Percentiles rank a stretch among this genome's conserved stretches.
Conservation (phyloP, 345 rosid species). For the Eucalyptus erythrocorys region DNA sequence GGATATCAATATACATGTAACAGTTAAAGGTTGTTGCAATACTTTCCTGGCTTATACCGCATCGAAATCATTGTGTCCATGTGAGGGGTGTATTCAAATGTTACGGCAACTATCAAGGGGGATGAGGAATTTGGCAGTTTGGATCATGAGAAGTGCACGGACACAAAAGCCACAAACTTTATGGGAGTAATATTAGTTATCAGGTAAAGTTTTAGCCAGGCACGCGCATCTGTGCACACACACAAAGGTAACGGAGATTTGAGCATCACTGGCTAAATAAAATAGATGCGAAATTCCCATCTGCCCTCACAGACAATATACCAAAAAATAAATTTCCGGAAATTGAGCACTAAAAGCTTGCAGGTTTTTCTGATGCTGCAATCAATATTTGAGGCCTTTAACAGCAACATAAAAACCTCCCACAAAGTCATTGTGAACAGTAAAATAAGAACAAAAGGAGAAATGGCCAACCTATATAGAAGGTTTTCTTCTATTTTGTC, state of each 20-base stretch:
- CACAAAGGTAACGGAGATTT: background rate
- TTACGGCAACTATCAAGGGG: background rate
- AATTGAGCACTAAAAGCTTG: background rate
- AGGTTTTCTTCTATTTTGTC: slow-evolving; percentile 29
- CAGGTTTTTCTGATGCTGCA: background rate
- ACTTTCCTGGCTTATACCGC: background rate
- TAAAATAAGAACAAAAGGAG: background rate
- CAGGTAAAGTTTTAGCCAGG: background rate
- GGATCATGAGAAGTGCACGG: background rate
- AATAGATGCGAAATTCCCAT: background rate
- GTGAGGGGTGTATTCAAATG: background rate
- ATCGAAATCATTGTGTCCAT: background rate
- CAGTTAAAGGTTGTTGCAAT: background rate
- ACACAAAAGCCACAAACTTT: background rate
- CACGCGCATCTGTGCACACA: accelerated
- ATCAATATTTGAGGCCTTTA: background rate
- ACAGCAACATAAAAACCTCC: background rate
- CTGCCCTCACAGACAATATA: background rate
- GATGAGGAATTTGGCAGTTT: background rate
- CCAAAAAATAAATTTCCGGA: background rate
- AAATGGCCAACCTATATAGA: slow-evolving; percentile 48
- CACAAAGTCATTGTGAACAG: background rate
- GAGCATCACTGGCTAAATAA: background rate
- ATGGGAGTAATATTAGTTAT: background rate
- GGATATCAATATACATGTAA: background rate